Percentiles rank a stretch among this genome's conserved stretches.
Evolutionary conservation across 139 green algal genomes (phyloP).

Genomic region (Chlorella ohadii): DNA sequence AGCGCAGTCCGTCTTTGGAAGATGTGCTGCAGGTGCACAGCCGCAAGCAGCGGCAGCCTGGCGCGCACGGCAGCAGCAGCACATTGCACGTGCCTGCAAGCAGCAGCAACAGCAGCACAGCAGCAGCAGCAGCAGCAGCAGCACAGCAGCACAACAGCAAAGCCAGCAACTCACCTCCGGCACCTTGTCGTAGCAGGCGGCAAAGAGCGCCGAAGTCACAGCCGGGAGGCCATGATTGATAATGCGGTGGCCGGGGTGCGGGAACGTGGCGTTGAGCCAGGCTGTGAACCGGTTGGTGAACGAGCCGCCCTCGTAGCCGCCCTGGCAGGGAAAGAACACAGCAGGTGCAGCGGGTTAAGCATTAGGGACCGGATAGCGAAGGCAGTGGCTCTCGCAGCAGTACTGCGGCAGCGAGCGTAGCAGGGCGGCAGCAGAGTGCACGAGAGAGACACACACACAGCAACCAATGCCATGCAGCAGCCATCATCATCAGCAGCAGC

Average conservation of each 20-base stretch:
- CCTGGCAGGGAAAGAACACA: neutral
- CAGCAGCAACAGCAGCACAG: neutral
- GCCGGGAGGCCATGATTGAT: conserved; percentile 23
- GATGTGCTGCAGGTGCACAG: neutral
- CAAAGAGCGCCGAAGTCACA: conserved; percentile 29
- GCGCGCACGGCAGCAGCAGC: neutral
- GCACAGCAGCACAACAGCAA: neutral
- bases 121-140: neutral
- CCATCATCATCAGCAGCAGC: neutral
- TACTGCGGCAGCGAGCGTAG: neutral
- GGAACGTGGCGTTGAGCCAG: conserved; percentile 35
- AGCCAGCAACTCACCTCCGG: neutral
- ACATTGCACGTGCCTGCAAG: neutral
- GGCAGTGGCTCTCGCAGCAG: no score
- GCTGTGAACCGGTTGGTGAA: conserved; percentile 1
- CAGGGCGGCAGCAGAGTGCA: neutral
- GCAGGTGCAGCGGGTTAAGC: neutral
- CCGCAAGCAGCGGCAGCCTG: neutral
- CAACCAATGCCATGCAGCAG: no score
- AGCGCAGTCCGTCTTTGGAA: no score
- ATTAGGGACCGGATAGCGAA: no score
- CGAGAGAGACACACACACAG: neutral
- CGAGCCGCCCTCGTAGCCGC: conserved; percentile 17
- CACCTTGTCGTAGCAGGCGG: conserved; percentile 30
- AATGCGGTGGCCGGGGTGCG: conserved; percentile 23